Percentiles rank a stretch among this genome's conserved stretches.
phyloP scores from a whole-genome alignment of 495 filamentous ascomycete species.

The Penicillium salamii region DNA sequence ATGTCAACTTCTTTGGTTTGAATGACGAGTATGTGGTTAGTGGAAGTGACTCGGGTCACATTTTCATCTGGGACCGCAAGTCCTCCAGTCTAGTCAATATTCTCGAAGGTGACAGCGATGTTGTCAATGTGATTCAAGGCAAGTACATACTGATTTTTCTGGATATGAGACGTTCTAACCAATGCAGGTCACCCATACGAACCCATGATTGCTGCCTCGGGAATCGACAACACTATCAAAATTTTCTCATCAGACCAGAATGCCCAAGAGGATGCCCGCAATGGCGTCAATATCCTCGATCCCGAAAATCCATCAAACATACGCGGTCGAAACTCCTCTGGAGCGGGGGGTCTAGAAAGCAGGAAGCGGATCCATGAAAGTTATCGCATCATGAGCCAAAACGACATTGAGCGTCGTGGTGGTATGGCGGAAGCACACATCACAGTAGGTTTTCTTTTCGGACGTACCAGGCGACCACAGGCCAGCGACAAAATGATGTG shows the following conservation, averaged over 20 bases:
- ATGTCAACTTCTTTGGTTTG: conserved; percentile 70
- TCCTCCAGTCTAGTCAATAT: conserved; percentile 64
- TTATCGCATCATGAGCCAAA: conserved; percentile 63
- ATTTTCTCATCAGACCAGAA: conserved; percentile 66
- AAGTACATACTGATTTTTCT: conserved; percentile 4
- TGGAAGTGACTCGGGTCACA: conserved; percentile 65
- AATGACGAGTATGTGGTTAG: conserved; percentile 74
- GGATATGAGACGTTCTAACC: background rate
- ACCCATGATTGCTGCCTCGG: conserved; percentile 65
- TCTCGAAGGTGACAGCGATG: conserved; percentile 67
- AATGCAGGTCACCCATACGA: conserved; percentile 64
- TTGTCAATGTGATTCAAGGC: conserved; percentile 73
- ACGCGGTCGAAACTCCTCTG: conserved; percentile 15
- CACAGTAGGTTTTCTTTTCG: conserved; percentile 49
- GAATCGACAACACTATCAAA: conserved; percentile 75
- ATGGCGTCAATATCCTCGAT: conserved; percentile 53
- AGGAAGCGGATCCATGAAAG: conserved; percentile 58
- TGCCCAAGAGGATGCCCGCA: conserved; percentile 55
- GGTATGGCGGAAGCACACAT: conserved; percentile 61
- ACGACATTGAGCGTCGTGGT: conserved; percentile 60
- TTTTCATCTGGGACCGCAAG: conserved; percentile 72
- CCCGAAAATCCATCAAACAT: conserved; percentile 38
- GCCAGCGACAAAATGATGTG: no score
- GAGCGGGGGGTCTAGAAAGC: conserved; percentile 48
- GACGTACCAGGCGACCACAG: background rate